Base-by-base conservation (phyloP, 768 basidiomycete genomes). In the Xanthoconium purpureum region DNA sequence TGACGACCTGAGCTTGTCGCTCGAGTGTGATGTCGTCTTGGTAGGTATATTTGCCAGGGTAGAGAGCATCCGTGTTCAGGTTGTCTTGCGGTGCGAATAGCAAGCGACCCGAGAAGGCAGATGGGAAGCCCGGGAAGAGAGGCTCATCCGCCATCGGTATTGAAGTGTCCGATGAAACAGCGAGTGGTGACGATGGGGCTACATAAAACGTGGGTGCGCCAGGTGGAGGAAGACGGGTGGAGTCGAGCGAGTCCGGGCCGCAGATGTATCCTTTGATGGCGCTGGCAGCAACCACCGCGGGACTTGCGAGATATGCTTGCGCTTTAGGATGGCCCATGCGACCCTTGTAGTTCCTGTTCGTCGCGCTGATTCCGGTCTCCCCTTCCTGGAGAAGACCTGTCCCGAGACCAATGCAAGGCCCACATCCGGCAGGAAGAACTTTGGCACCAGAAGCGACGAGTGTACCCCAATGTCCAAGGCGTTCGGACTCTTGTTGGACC, bases 41-140 rank as follows among this genome's bases (percentile, higher is more conserved):
- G 73, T 99, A 99, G 7, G 96, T 99, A 73, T 97, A 98, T 73
- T 97, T 98, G 18, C 96, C 96, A 1, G 97, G 97, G 75, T 99
- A 99, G 66, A 99, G 93, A 1, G 91, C 97, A 66, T 99, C 97
- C 1, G 97, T 99, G 71, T 95, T 98, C 57, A 99, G 73, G 68
- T 99, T 99, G 72, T 99, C 97, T 66, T 98, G 94, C 0, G 97
- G 97, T 0, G 86, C 82, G 66, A 98, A 99, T 40, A 98, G 75
- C n/a, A 98, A 75, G 0, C 87, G 85, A 1, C 97, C 97, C 0
- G 82, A 73, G 73, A 99, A 97, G 29, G 76, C 73, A 17, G 82
- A 70, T 1, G 97, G 97, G 80, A 99, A 98, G 1, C 87, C 87
- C 5, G 84, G 77, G 33, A 93, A 77, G 28, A 95, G 80, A 2